Evolutionary conservation across 2,329 filamentous ascomycete species (phyloP), one percentile per base, ranked within the genome.

Genomic region (Tricladium varicosporioides): DNA sequence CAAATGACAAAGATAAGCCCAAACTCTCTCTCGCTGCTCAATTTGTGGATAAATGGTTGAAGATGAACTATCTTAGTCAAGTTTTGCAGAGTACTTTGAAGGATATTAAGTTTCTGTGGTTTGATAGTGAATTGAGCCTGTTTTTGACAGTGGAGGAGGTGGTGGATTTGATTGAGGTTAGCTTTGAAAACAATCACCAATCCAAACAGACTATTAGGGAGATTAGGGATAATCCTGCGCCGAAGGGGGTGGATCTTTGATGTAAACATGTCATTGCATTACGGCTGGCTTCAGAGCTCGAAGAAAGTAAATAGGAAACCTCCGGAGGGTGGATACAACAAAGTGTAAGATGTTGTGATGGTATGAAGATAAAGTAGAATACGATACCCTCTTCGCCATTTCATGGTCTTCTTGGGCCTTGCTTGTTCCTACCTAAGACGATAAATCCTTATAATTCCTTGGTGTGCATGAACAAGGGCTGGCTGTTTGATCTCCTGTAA

Each of bases 61-160:
- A 84, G 49, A 76, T 88, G 58, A 83, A 86, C 70, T 87, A 82
- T 63, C 74, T 88, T 15, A 80, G 80, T 60, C 81, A 87, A 69
- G 80, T 87, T 27, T 73, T 88, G 62, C 84, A 88, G 73, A 86
- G 83, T 63, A 86, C 87, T 65, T 73, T 87, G 53, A 80, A 80
- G 60, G 85, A 87, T 60, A 80, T 88, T 55, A 77, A 76, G 56
- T 86, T 76, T 60, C 70, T 88, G 40, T 88, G 85, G 85, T 77
- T 81, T 65, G 84, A 88, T 60, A 84, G 83, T 70, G 84, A 87
- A 69, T 73, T 88, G 44, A 85, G 83, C 60, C 68, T 86, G 40
- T 85, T 86, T 69, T 87, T 87, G 63, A 76, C 80, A 0, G 77
- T 74, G 7, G 78, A 79, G 4, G 84, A 87, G 72, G 82, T 87